Conservation (phyloP, 1,139 yeast genomes). For the Protomyces pachydermus region DNA sequence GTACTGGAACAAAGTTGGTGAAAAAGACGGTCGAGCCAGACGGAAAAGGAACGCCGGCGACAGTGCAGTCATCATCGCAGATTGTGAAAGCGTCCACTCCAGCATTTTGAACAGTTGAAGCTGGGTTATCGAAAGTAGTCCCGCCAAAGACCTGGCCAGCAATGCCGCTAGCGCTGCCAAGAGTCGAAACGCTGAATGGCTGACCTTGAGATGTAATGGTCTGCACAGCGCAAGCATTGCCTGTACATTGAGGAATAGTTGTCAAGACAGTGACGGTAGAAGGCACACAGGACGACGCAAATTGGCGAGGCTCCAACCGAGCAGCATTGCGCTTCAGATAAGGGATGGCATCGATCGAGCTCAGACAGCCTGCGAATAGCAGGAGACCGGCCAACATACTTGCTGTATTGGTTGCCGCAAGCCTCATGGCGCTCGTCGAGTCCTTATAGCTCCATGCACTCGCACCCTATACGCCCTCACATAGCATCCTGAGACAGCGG, state of each 20-base stretch:
- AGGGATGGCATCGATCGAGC: neutral
- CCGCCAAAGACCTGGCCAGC: constrained; percentile 19
- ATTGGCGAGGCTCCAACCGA: neutral
- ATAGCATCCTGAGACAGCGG: no score
- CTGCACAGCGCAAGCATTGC: constrained; percentile 3
- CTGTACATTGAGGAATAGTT: constrained; percentile 11
- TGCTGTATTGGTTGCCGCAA: neutral
- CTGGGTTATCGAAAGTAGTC: constrained; percentile 4
- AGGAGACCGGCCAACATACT: neutral
- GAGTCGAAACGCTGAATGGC: constrained; percentile 1
- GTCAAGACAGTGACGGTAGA: constrained; percentile 12
- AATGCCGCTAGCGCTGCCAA: neutral
- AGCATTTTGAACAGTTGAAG: constrained; percentile 7
- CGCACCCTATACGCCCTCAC: neutral
- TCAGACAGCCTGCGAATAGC: neutral
- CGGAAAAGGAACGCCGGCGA: constrained; percentile 8
- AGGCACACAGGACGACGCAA: neutral
- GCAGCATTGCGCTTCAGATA: neutral
- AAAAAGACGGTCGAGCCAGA: constrained; percentile 14
- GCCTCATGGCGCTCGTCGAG: neutral
- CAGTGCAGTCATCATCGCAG: constrained; percentile 4
- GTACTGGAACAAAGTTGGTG: neutral
- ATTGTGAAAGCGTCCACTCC: constrained; percentile 4
- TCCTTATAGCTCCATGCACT: neutral
- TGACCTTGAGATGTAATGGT: constrained; percentile 24